Base-by-base conservation (phyloP, 306 rosid species). In the Dalbergia cochinchinensis region DNA sequence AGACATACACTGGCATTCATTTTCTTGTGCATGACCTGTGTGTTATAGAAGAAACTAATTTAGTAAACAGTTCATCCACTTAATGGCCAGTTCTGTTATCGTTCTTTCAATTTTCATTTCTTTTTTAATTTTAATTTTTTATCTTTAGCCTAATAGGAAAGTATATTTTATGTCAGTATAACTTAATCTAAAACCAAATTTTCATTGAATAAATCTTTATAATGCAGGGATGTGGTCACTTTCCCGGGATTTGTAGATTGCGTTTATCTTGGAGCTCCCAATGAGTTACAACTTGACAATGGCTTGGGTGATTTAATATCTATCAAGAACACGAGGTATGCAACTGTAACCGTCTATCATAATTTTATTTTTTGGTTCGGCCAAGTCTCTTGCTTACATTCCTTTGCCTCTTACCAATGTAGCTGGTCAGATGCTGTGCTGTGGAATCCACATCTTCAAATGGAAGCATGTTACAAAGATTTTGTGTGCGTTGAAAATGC, bases 401-500 rank as follows among this genome's bases (percentile, higher is more conserved):
- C 71, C 37, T 74, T 71, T 71, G 41, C 53, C 54, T 77, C 78
- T 76, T 57, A 18, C 65, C 37, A 9, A 54, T 85, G 90, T 65
- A 92, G 99, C 84, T 93, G 99, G 99, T 85, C 93, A n/a, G 99
- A 95, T 77, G 90, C 96, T 39, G 99, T 95, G 67, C 53, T 95
- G 83, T 95, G 99, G 99, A 95, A 95, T 87, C 98, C 99, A 8
- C 70, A 95, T 87, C 90, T 90, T 85, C 84, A 81, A 70, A 91
- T 93, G 98, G 98, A 95, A 84, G 98, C 92, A 20, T 89, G 96
- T 89, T 95, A 90, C 72, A 95, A 81, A 87, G 96, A 95, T 85
- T 95, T 95, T 78, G 97, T 95, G 76, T 95, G 99, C 55, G 99
- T 93, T 67, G 98, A 95, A 89, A 95, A 95, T 86, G 99, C 99